A percentile compares a stretch with the other conserved stretches of the same genome.
Conservation (phyloP, 2,329 filamentous ascomycete genomes). For the Aspergillus sp. region DNA sequence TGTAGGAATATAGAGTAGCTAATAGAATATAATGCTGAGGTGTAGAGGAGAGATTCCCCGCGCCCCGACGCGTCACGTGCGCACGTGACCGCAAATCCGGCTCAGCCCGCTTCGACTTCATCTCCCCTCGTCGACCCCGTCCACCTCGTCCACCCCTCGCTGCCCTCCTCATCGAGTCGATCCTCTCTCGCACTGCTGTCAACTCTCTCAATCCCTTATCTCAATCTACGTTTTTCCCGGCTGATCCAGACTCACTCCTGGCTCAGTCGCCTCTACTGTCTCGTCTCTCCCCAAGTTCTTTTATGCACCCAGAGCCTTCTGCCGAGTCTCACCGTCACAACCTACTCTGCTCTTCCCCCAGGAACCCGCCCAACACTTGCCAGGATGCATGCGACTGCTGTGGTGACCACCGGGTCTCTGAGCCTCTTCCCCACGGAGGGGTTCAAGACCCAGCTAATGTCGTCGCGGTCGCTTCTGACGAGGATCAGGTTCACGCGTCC, state of each 20-base stretch:
- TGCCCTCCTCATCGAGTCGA: slow-evolving; percentile 1
- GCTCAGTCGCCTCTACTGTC: slow-evolving; percentile 45
- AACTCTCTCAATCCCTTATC: slow-evolving; percentile 1
- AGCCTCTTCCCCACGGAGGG: slow-evolving; percentile 33
- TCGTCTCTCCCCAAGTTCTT: slow-evolving; percentile 35
- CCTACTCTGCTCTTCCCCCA: slow-evolving; percentile 28
- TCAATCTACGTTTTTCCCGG: slow-evolving; percentile 19
- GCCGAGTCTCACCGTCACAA: slow-evolving; percentile 40
- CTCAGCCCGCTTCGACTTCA: slow-evolving; percentile 8
- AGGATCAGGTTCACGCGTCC: slow-evolving; percentile 12
- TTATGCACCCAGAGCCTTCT: slow-evolving; percentile 56
- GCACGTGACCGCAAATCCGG: slow-evolving; percentile 16
- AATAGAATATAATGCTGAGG: too few species aligned
- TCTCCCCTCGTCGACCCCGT: slow-evolving; percentile 5
- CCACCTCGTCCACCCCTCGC: slow-evolving; percentile 4
- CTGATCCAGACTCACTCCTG: slow-evolving; percentile 42
- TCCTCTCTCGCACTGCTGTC: slow-evolving; percentile 2
- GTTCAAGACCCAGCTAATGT: slow-evolving; percentile 22
- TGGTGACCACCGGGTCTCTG: slow-evolving; percentile 36
- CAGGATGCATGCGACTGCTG: slow-evolving; percentile 51
- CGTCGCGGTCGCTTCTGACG: slow-evolving; percentile 13
- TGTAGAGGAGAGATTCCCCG: too few species aligned
- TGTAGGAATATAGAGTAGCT: too few species aligned
- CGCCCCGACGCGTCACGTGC: slow-evolving; percentile 11
- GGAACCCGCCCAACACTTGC: slow-evolving; percentile 30